Evolutionary conservation across 257 asterid species (phyloP).

Genomic region (Solanum corneliomulleri): DNA sequence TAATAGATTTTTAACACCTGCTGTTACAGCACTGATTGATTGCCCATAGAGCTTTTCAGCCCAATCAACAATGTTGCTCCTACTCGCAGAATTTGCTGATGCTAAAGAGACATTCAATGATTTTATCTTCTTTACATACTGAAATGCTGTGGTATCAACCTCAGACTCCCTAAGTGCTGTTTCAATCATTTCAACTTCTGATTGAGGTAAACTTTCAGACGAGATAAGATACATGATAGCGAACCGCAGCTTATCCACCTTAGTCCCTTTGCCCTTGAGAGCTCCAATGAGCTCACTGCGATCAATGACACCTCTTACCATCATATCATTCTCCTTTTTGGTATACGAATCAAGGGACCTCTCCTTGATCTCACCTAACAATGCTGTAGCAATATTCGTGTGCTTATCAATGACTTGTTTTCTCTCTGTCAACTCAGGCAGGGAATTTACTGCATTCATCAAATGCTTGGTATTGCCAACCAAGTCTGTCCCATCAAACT

Average conservation of each 20-base stretch:
- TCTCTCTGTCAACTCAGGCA: conserved; percentile 89
- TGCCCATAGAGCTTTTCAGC: conserved; percentile 95
- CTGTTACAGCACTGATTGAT: conserved; percentile 87
- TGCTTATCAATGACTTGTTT: conserved; percentile 83
- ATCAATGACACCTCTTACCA: conserved; percentile 79
- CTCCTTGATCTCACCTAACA: conserved; percentile 62
- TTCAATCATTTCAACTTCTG: conserved; percentile 85
- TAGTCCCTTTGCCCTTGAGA: conserved; percentile 84
- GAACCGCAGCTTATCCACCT: conserved; percentile 58
- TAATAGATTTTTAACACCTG: conserved; percentile 83
- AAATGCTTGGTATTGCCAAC: conserved; percentile 87
- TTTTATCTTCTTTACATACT: conserved; percentile 87
- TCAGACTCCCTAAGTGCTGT: conserved; percentile 66
- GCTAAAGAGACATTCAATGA: conserved; percentile 77
- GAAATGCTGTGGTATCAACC: conserved; percentile 90
- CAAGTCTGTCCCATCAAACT: conserved; percentile 78
- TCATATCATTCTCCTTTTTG: conserved; percentile 83
- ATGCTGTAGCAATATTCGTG: conserved; percentile 79
- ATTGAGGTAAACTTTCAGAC: conserved; percentile 51
- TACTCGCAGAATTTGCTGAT: conserved; percentile 79
- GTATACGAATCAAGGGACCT: conserved; percentile 70
- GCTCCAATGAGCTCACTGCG: conserved; percentile 62
- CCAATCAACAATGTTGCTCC: conserved; percentile 90
- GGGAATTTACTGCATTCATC: conserved; percentile 90
- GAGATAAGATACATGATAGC: conserved; percentile 76